Base-by-base conservation (phyloP, 1,284 basidiomycete genomes). In the Ceratobasidium sp. region DNA sequence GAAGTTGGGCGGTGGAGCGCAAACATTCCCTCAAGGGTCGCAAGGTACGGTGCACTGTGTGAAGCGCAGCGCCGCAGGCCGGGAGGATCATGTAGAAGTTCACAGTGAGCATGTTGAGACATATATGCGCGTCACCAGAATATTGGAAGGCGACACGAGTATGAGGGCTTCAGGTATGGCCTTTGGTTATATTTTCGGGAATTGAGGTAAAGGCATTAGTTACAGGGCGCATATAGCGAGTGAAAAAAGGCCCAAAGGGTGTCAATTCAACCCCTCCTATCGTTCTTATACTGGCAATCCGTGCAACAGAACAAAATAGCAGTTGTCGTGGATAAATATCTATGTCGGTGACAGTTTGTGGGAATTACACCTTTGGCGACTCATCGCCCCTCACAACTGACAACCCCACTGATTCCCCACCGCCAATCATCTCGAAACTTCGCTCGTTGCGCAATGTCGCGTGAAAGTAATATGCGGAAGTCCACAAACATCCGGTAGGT, bases 341-440 rank as follows among this genome's bases (percentile, higher is more conserved):
- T 17, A n/a, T 38, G 46, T 26, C 42, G 44, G n/a, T n/a, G n/a
- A 50, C 65, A 48, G 46, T 28, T 67, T 67, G 65, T 67, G 65
- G 52, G 65, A 67, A 67, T 44, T n/a, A 44, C 23, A 38, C 23
- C 17, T 23, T 66, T 17, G 12, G 15, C 23, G 48, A n/a, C 65
- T 15, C 64, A 33, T 17, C 28, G 26, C 26, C 44, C 65, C 17
- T 50, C 6, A 52, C n/a, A 28, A 33, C 46, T 52, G 59, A 62
- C 15, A 42, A 12, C 59, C 28, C 59, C 59, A 17, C 33, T 62
- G 59, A 62, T 62, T 15, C 59, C 59, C 59, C 59, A 2, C 26
- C 10, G 17, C 52, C 6, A n/a, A 54, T n/a, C n/a, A n/a, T n/a
- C n/a, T n/a, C n/a, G n/a, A n/a, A n/a, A n/a, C n/a, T n/a, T n/a